Percentiles rank a stretch among this genome's conserved stretches.
Conservation (phyloP, 2,329 filamentous ascomycete genomes). For the Phoma sp. region DNA sequence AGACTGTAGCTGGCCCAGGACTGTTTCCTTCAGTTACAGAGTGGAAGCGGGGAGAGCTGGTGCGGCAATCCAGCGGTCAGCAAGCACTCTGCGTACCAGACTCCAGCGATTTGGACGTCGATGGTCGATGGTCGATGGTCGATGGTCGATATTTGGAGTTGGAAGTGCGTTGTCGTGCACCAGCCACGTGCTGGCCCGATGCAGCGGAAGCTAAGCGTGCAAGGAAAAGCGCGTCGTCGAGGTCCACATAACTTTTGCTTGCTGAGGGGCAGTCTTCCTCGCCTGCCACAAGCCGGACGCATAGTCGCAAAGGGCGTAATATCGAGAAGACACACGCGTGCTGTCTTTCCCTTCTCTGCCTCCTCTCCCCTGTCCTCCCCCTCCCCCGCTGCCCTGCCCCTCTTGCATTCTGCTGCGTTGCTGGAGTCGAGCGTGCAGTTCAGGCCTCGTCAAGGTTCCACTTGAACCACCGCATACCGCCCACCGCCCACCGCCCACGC, state of each 20-base stretch:
- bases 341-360: constrained; percentile 9
- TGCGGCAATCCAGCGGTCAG: neutral
- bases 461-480: constrained; percentile 19
- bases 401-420: constrained; percentile 13
- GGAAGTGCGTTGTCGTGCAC: constrained; percentile 9
- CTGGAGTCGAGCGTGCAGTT: constrained; percentile 25
- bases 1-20: neutral
- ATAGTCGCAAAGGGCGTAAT: constrained; percentile 34
- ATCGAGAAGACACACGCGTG: constrained; percentile 23
- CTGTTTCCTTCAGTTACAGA: too few species aligned
- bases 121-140: too few species aligned
- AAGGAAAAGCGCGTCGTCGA: constrained; percentile 12
- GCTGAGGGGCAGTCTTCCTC: constrained; percentile 14
- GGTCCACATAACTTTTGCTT: constrained; percentile 13
- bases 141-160: neutral
- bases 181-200: constrained; percentile 12
- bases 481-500: constrained; percentile 28
- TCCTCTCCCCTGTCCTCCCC: too few species aligned
- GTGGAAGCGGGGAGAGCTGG: neutral
- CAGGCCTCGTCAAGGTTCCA: constrained; percentile 9
- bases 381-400: constrained; percentile 17
- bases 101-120: too few species aligned
- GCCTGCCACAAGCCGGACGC: constrained; percentile 35
- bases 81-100: neutral
- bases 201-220: constrained; percentile 11